Base-by-base conservation (phyloP, 2,329 filamentous ascomycete genomes). In the Talaromyces albobiverticillius region DNA sequence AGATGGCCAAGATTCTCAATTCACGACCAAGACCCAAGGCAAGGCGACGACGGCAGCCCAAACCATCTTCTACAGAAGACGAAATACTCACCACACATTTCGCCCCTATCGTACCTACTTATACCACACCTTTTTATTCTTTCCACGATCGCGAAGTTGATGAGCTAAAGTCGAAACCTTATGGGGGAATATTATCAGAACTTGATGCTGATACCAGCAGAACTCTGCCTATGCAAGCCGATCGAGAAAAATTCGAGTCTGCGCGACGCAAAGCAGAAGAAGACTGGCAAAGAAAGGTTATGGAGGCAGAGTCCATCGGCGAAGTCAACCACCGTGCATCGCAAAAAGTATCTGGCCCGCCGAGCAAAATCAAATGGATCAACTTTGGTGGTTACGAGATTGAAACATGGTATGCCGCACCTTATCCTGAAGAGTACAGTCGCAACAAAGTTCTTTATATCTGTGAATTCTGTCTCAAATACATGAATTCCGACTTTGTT, bases 401-500 rank as follows among this genome's bases (percentile, higher is more conserved):
- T 63, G 94, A 99, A 69, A 99, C 94, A 3, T 97, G 94, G 92
- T 96, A 99, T 73, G 93, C 94, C 26, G 94, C 94, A 36, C 95
- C 94, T 11, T 99, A 99, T 68, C 94, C 94, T 0, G 94, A 96
- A 69, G 94, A 99, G 73, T 99, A 99, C 77, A 97, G 91, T 70
- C 86, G 93, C 60, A 97, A 99, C 68, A 87, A 90, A 26, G 89
- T 96, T 34, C 82, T 99, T n/a, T 97, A 96, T 73, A 97, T 99
- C 59, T 99, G 94, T 79, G 95, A 99, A 71, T 99, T 97, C 71
- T 99, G 94, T 69, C 79, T 99, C 57, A 99, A 97, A 74, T 99
- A 99, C 76, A 96, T 99, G 91, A 96, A 95, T 71, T 97, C 94
- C 16, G 93, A 96, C 69, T 97, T 95, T 65, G 94, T 99, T 25